phyloP scores from a whole-genome alignment of 106 monocot genomes.

The Dioscorea zingiberensis region DNA sequence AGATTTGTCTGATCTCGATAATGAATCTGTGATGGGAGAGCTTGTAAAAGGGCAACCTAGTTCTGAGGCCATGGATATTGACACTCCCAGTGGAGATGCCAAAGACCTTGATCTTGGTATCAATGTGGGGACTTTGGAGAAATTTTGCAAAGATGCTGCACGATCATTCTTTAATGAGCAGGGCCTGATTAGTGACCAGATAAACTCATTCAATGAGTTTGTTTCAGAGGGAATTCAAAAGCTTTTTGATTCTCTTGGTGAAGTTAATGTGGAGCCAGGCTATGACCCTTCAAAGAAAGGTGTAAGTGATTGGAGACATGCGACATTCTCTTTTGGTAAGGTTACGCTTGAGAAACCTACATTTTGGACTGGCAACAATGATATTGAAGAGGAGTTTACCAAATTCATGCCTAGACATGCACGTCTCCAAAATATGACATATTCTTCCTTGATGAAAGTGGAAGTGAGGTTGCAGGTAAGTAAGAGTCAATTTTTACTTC shows the following conservation, averaged over 20 bases:
- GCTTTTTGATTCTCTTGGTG: slow-evolving; percentile 72
- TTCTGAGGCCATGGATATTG: slow-evolving; percentile 22
- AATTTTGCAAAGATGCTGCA: slow-evolving; percentile 72
- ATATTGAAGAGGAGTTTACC: slow-evolving; percentile 32
- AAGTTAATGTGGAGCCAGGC: slow-evolving; percentile 64
- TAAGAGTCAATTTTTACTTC: neutral
- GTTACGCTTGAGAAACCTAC: slow-evolving; percentile 62
- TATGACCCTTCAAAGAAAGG: slow-evolving; percentile 73
- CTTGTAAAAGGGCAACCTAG: slow-evolving; percentile 8
- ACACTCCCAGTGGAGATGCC: neutral
- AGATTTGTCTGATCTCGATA: neutral
- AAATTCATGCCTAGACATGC: slow-evolving; percentile 81
- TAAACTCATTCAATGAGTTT: slow-evolving; percentile 86
- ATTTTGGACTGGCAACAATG: slow-evolving; percentile 49
- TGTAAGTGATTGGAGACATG: slow-evolving; percentile 53
- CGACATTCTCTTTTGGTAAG: slow-evolving; percentile 63
- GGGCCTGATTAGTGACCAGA: slow-evolving; percentile 84
- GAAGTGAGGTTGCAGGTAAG: slow-evolving; percentile 70
- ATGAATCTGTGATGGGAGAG: slow-evolving; percentile 11
- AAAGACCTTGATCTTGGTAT: slow-evolving; percentile 19
- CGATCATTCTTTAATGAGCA: slow-evolving; percentile 66
- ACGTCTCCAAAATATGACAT: slow-evolving; percentile 87
- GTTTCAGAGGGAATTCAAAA: slow-evolving; percentile 62
- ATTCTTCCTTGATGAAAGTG: slow-evolving; percentile 63
- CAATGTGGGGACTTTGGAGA: slow-evolving; percentile 28